Percentiles rank a stretch among this genome's conserved stretches.
Conservation (phyloP, 306 rosid species). For the Vigna trinervia region DNA sequence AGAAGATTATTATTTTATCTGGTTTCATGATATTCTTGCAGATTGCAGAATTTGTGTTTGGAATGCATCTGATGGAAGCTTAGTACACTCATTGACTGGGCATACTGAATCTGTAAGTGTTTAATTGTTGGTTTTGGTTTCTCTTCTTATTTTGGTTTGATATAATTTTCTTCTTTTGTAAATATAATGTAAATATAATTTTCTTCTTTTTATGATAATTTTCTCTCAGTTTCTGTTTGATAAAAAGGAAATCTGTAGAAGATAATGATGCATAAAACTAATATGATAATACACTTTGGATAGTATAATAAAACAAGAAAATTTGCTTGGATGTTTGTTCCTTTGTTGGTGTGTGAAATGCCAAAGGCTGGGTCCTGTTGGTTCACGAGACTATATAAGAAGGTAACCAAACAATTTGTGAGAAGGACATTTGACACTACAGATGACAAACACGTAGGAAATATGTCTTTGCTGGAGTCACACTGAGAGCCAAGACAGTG, state of each 20-base stretch:
- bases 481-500: background rate
- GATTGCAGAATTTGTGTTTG: too few species aligned
- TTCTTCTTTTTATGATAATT: too few species aligned
- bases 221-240: constrained; percentile 26
- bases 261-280: background rate
- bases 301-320: constrained; percentile 9
- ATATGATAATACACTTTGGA: background rate
- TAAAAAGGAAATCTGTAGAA: background rate
- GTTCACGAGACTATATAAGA: constrained; percentile 71
- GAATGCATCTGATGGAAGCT: too few species aligned
- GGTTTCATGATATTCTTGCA: too few species aligned
- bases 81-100: too few species aligned
- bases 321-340: constrained; percentile 50
- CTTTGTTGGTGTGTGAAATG: constrained; percentile 46
- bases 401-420: constrained; percentile 45
- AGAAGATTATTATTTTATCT: too few species aligned
- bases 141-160: too few species aligned
- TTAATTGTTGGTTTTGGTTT: too few species aligned
- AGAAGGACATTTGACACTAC: constrained; percentile 38
- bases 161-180: too few species aligned
- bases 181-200: too few species aligned
- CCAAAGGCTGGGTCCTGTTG: constrained; percentile 46
- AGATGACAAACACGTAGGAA: constrained; percentile 31
- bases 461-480: constrained; percentile 35
- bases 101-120: too few species aligned